Percentiles rank a stretch among this genome's conserved stretches.
Conservation (phyloP, 176 grass and related monocot genomes). For the Neostapfia colusana region DNA sequence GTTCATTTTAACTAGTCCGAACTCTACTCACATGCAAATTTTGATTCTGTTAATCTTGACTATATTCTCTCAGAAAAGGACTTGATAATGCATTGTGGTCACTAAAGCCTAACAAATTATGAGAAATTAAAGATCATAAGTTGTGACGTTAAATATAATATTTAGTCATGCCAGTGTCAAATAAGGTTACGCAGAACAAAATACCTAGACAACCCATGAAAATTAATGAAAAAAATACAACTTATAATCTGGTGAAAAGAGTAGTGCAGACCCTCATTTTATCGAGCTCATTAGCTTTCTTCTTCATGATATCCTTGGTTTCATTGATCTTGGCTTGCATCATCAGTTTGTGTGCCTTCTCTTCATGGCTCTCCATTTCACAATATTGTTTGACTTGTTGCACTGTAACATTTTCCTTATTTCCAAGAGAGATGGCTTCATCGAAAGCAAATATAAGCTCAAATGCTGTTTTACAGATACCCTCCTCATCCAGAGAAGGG, state of each 20-base stretch:
- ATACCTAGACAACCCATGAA: background rate
- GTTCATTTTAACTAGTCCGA: background rate
- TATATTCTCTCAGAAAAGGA: background rate
- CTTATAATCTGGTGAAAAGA: constrained; percentile 19
- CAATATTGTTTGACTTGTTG: constrained; percentile 93
- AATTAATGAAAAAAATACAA: constrained; percentile 1
- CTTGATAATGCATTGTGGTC: background rate
- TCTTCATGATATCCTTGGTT: constrained; percentile 86
- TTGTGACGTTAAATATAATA: constrained; percentile 13
- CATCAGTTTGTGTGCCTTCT: constrained; percentile 75
- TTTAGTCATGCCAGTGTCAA: background rate
- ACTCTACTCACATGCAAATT: background rate
- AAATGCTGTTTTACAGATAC: constrained; percentile 65
- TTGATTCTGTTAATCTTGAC: background rate
- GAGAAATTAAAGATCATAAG: background rate
- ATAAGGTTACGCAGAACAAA: background rate
- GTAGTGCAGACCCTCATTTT: constrained; percentile 66
- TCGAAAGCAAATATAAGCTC: constrained; percentile 92
- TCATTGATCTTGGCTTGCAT: constrained; percentile 88
- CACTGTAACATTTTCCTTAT: constrained; percentile 82
- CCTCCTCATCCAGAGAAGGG: constrained; percentile 76
- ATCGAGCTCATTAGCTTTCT: constrained; percentile 80
- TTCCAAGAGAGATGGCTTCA: constrained; percentile 78
- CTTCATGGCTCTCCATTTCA: constrained; percentile 87
- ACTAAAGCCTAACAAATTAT: background rate